These are phyloP conservation scores for Thalassiosira sp. DNA, from an alignment of 352 stramenopile genomes.

Conservation along the genomic window DNA sequence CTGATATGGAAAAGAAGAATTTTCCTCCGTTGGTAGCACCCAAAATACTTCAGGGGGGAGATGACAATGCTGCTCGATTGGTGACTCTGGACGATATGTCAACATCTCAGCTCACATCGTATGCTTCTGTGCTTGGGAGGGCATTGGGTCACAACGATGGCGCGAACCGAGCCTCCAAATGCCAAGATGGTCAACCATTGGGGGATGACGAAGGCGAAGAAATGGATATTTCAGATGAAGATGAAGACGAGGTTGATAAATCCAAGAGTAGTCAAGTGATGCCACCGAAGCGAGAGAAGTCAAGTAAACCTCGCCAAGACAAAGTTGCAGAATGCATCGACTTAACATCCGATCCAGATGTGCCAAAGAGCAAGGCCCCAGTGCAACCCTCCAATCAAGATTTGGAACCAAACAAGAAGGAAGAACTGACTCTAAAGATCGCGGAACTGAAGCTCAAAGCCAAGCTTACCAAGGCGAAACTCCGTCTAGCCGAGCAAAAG, in stretches of 20 bases:
- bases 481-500: constrained; percentile 36
- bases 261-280: not conserved
- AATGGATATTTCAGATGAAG: constrained; percentile 56
- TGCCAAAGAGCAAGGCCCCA: no score
- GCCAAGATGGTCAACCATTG: constrained; percentile 5
- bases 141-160: constrained; percentile 20
- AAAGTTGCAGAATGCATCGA: no score
- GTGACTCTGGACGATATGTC: constrained; percentile 24
- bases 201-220: constrained; percentile 16
- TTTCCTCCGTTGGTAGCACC: constrained; percentile 8
- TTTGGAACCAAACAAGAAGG: constrained; percentile 13
- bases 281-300: no score
- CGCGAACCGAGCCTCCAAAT: not conserved
- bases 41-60: not conserved
- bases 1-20: not conserved
- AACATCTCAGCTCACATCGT: constrained; percentile 27
- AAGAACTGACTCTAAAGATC: constrained; percentile 32
- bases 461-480: constrained; percentile 40
- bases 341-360: no score
- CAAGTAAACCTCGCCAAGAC: no score
- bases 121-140: constrained; percentile 19
- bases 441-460: constrained; percentile 48
- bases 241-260: constrained; percentile 7
- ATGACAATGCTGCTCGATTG: not conserved
- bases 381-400: not conserved